A percentile compares a stretch with the other conserved stretches of the same genome.
These are phyloP conservation scores for Suillus weaverae DNA, from an alignment of 768 basidiomycete species.

Conservation along the genomic window DNA sequence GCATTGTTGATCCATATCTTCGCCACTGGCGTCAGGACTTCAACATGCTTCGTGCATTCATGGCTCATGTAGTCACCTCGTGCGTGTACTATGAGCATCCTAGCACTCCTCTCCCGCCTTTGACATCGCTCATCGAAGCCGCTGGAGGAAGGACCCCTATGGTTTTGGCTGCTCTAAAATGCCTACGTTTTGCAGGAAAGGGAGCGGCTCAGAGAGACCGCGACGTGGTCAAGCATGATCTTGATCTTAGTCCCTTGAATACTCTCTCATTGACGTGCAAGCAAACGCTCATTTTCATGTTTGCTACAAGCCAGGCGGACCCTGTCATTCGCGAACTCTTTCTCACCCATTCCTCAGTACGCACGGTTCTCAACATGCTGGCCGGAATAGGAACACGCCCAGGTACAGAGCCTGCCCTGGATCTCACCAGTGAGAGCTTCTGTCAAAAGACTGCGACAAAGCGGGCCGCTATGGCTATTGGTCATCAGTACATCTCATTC, in stretches of 20 bases:
- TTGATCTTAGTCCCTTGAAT: not conserved
- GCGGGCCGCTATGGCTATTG: not conserved
- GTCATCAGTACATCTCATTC: not conserved
- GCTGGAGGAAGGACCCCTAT: conserved; percentile 2
- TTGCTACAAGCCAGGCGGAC: not conserved
- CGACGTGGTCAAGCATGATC: not conserved
- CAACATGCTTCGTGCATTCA: conserved; percentile 1
- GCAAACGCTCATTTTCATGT: conserved; percentile 1
- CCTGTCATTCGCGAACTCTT: not conserved
- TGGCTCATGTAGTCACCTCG: not conserved
- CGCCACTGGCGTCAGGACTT: conserved; percentile 2
- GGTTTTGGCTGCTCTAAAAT: not conserved
- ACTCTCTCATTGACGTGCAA: conserved; percentile 2
- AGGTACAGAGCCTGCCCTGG: not conserved
- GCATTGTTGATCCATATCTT: conserved; percentile 1
- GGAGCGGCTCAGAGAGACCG: not conserved
- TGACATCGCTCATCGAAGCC: not conserved
- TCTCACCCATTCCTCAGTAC: not conserved
- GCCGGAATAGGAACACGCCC: conserved; percentile 1
- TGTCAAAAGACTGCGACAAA: not conserved
- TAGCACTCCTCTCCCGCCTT: conserved; percentile 1
- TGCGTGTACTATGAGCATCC: conserved; percentile 1
- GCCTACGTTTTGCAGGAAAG: conserved; percentile 1
- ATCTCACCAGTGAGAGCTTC: not conserved
- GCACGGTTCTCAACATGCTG: not conserved